Evolutionary conservation across 2,329 filamentous ascomycete genomes (phyloP).

Genomic region (Verticillium alfalfae): DNA sequence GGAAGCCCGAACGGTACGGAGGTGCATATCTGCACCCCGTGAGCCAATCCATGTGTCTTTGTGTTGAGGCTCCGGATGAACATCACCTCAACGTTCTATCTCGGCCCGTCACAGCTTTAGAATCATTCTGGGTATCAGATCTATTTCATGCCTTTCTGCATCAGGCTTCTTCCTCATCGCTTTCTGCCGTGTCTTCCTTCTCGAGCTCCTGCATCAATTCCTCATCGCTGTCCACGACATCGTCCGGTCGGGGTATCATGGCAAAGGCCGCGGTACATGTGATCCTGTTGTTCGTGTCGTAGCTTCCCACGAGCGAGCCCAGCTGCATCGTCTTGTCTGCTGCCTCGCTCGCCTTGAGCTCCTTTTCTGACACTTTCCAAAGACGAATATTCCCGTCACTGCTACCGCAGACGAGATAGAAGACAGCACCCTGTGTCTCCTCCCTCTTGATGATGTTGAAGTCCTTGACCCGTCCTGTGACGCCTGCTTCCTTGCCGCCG

Average conservation of each 20-base stretch:
- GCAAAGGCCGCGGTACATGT: slow-evolving; percentile 83
- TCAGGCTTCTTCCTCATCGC: slow-evolving; percentile 27
- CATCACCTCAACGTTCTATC: neutral
- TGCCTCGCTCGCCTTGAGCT: slow-evolving; percentile 25
- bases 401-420: slow-evolving; percentile 65
- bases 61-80: neutral
- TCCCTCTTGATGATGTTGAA: slow-evolving; percentile 60
- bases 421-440: slow-evolving; percentile 28
- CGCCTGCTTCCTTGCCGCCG: slow-evolving; percentile 65
- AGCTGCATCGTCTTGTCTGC: slow-evolving; percentile 30
- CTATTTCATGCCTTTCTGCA: neutral
- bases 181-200: slow-evolving; percentile 25
- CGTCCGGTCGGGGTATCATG: slow-evolving; percentile 67
- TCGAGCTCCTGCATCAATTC: slow-evolving; percentile 38
- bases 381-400: slow-evolving; percentile 83
- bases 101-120: neutral
- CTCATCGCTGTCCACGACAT: slow-evolving; percentile 53
- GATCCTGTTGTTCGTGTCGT: slow-evolving; percentile 82
- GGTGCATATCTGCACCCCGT: neutral
- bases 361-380: slow-evolving; percentile 55
- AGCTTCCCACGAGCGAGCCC: slow-evolving; percentile 67
- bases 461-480: slow-evolving; percentile 77
- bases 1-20: neutral
- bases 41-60: neutral
- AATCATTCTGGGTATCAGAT: neutral